Evolutionary conservation across 441 rosid species (phyloP).

Genomic region (Raphanus hybrid): DNA sequence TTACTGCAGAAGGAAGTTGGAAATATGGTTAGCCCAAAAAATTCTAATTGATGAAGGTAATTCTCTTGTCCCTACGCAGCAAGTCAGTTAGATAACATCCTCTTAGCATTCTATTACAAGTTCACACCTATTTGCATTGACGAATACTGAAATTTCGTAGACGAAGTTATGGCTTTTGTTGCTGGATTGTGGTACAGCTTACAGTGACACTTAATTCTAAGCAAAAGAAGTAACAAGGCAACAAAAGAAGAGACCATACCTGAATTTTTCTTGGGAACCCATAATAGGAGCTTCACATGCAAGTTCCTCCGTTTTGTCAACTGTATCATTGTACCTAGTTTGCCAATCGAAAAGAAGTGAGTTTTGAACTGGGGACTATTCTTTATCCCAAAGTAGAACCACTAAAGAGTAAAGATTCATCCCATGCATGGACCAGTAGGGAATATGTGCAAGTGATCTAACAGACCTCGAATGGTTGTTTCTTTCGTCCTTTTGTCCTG

Average conservation of each 20-base stretch:
- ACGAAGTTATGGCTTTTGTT: slow-evolving; percentile 15
- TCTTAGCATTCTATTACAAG: background rate
- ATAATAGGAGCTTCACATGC: slow-evolving; percentile 40
- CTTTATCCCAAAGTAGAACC: background rate
- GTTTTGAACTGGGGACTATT: background rate
- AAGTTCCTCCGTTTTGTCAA: slow-evolving; percentile 46
- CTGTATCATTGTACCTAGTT: slow-evolving; percentile 42
- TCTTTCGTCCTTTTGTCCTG: slow-evolving; percentile 57
- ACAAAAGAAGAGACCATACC: slow-evolving; percentile 46
- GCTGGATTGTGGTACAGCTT: background rate
- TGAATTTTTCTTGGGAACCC: slow-evolving; percentile 50
- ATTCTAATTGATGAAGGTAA: slow-evolving; percentile 6
- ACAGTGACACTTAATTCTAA: background rate
- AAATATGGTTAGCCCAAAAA: slow-evolving; percentile 11
- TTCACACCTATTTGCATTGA: background rate
- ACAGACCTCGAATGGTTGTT: slow-evolving; percentile 51
- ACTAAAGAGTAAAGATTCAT: slow-evolving; percentile 10
- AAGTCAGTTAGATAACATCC: slow-evolving; percentile 15
- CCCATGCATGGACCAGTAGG: background rate
- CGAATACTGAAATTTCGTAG: background rate
- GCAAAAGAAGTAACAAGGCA: slow-evolving; percentile 1
- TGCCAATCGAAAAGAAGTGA: slow-evolving; percentile 33
- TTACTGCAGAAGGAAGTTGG: slow-evolving; percentile 30
- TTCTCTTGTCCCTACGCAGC: slow-evolving; percentile 2
- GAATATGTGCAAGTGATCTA: background rate